A percentile compares a stretch with the other conserved stretches of the same genome.
Conservation (phyloP, 352 stramenopile genomes). For the Pythium insidiosum region DNA sequence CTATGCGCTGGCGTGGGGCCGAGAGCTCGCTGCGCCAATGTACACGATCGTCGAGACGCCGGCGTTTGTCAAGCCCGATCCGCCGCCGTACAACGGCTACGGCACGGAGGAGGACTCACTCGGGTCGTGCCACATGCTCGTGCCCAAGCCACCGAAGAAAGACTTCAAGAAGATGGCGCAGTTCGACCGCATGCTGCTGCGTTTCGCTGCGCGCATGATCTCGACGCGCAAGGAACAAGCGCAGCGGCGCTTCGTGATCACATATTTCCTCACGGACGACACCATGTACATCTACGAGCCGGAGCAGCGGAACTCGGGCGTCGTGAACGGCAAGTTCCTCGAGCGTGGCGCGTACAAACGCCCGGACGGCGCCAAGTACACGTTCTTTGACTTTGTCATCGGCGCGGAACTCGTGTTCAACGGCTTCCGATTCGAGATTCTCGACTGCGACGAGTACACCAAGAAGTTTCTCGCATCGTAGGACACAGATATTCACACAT, state of each 20-base stretch:
- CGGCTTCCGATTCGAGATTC: slow-evolving; percentile 66
- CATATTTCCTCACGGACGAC: slow-evolving; percentile 79
- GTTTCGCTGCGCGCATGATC: slow-evolving; percentile 63
- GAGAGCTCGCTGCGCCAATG: slow-evolving; percentile 32
- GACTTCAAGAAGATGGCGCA: slow-evolving; percentile 75
- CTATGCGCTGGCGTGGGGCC: slow-evolving; percentile 61
- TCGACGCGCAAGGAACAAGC: slow-evolving; percentile 69
- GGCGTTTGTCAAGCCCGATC: slow-evolving; percentile 46
- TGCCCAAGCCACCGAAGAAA: slow-evolving; percentile 67
- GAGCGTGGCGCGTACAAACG: slow-evolving; percentile 70
- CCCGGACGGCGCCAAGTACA: slow-evolving; percentile 42
- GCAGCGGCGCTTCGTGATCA: slow-evolving; percentile 73
- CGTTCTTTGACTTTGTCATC: slow-evolving; percentile 49
- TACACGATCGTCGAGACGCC: slow-evolving; percentile 31
- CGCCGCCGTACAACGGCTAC: slow-evolving; percentile 65
- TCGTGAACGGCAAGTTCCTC: slow-evolving; percentile 82
- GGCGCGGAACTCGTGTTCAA: slow-evolving; percentile 53
- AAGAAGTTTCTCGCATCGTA: slow-evolving; percentile 78
- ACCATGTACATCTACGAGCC: slow-evolving; percentile 73
- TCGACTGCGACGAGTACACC: slow-evolving; percentile 78
- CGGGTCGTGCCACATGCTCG: slow-evolving; percentile 48
- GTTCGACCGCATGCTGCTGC: slow-evolving; percentile 72
- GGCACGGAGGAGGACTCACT: slow-evolving; percentile 74
- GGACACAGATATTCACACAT: too few species aligned
- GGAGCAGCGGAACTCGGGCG: slow-evolving; percentile 66